Base-by-base conservation (phyloP, 352 stramenopile genomes). In the Phytophthora vignae region DNA sequence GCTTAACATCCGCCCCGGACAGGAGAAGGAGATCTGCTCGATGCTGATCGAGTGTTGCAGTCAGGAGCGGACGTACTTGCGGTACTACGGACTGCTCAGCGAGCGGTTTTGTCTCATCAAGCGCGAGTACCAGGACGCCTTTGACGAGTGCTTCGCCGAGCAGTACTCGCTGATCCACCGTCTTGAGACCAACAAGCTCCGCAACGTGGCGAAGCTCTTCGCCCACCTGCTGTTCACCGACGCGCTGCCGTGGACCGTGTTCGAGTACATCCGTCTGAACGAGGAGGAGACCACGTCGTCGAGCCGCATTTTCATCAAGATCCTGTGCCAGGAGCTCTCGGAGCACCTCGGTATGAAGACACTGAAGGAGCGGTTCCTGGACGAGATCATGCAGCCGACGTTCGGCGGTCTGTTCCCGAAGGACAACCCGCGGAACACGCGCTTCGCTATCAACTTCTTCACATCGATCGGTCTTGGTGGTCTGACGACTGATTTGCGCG, bases 391-490 rank as follows among this genome's bases (percentile, higher is more conserved):
- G 94, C 69, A 84, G 67, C 67, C 92, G 14, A 97, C 91, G 67
- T 99, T 99, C 61, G 87, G 79, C 11, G 97, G 97, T 4, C 87
- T 99, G 55, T 99, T 99, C 69, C 98, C 98, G 1, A 98, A 91
- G 60, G 97, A 99, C 67, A 99, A 99, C 64, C 92, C 98, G 17
- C 92, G 97, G 49, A 99, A 99, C 79, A 99, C 97, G 59, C 94
- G 98, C 19, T 99, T 99, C 70, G 97, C 98, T 4, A 99, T 99
- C 87, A 99, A 99, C 69, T 99, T 99, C 77, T 99, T 99, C 85
- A 99, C 98, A 40, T 98, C 90, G 8, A 99, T 99, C 63, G 98
- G 98, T 71, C 85, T 99, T 17, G 98, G 98, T 29, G 97, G 97
- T 2, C 85, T 99, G 21, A 99, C 98, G 5, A 98, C 98, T 55